These are phyloP conservation scores for Vaccinium myrtillus DNA, from an alignment of 148 eudicot species.

Conservation along the genomic window DNA sequence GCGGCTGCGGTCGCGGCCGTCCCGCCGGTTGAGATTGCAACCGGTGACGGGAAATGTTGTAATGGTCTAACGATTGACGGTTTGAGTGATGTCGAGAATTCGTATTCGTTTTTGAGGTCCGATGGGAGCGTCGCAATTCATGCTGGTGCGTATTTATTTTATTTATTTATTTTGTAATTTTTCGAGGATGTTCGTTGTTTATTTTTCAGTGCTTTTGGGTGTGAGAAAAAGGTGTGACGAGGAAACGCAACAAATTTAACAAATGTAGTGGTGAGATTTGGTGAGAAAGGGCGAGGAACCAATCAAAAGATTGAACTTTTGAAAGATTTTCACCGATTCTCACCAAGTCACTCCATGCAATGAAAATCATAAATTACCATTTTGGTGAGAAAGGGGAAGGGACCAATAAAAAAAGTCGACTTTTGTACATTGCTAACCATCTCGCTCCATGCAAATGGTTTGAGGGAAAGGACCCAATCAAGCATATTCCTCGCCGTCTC, in stretches of 20 bases:
- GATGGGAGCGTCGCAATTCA: conserved; percentile 88
- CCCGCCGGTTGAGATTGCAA: conserved; percentile 25
- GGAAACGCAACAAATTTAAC: background rate
- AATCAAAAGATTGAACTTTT: background rate
- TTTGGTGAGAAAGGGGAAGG: background rate
- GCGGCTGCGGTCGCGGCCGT: conserved; percentile 27
- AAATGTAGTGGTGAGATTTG: background rate
- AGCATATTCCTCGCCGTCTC: background rate
- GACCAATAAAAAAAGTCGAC: background rate
- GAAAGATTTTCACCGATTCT: background rate
- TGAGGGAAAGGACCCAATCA: too few species aligned
- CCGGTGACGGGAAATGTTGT: conserved; percentile 10
- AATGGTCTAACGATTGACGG: conserved; percentile 32
- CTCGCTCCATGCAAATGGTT: background rate
- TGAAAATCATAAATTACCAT: too few species aligned
- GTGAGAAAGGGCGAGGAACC: background rate
- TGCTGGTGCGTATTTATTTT: conserved; percentile 53
- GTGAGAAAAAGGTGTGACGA: background rate
- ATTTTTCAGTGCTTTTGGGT: background rate
- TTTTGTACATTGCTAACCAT: background rate
- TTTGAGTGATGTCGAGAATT: conserved; percentile 21
- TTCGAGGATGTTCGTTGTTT: background rate
- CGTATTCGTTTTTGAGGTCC: conserved; percentile 48
- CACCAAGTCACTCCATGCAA: background rate
- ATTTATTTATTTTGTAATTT: background rate